Conservation (phyloP, 768 basidiomycete genomes). For the Boletus tylopilopsis region DNA sequence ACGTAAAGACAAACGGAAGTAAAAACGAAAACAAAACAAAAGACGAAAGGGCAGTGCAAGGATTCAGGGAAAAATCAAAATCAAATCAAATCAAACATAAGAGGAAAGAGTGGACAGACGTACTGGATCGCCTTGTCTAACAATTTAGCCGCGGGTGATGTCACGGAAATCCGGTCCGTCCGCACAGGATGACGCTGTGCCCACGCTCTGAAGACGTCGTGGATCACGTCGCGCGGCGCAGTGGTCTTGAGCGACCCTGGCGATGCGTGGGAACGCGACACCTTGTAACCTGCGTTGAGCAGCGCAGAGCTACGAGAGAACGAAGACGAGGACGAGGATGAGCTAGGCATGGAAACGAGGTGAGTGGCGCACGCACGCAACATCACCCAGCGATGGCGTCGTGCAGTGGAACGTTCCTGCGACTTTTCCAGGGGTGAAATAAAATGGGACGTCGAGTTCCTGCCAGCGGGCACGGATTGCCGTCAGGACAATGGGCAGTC, state of each 20-base stretch:
- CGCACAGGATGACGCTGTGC: constrained; percentile 79
- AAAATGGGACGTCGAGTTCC: constrained; percentile 80
- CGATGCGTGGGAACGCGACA: constrained; percentile 89
- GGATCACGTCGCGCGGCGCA: constrained; percentile 64
- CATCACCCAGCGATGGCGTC: constrained; percentile 70
- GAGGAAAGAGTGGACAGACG: constrained; percentile 17
- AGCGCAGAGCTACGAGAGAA: constrained; percentile 67
- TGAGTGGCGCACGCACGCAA: constrained; percentile 52
- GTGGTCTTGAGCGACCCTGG: constrained; percentile 90
- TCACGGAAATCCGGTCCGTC: constrained; percentile 74
- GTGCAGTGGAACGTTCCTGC: constrained; percentile 79
- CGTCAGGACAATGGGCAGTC: not conserved
- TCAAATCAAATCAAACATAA: not conserved
- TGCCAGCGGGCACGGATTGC: constrained; percentile 23
- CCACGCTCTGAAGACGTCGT: constrained; percentile 86
- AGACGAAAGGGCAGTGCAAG: too few relatives aligned
- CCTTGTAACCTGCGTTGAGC: constrained; percentile 75
- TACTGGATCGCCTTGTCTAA: constrained; percentile 69
- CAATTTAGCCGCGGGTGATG: constrained; percentile 65
- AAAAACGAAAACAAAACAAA: too few relatives aligned
- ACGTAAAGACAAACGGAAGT: too few relatives aligned
- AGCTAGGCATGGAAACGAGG: too few relatives aligned
- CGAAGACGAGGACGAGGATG: not conserved
- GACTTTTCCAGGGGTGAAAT: constrained; percentile 80
- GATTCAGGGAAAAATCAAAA: too few relatives aligned